A percentile compares a stretch with the other conserved stretches of the same genome.
phyloP scores from a whole-genome alignment of 495 filamentous ascomycete genomes.

The Penicillium samsonianum region DNA sequence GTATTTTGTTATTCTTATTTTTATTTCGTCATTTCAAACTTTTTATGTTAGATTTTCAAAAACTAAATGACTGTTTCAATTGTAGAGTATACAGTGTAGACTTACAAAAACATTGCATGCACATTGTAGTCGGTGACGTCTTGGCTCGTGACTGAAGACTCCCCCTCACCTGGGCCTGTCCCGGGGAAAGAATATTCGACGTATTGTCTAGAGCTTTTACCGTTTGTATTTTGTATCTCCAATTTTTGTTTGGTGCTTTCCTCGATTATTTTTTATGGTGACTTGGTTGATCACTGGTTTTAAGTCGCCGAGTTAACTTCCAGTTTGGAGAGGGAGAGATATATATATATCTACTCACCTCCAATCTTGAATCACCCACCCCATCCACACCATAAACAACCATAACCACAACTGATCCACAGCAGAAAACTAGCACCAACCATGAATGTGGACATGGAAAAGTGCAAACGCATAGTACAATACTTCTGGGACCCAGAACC shows the following conservation, averaged over 20 bases:
- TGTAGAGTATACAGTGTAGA: no score
- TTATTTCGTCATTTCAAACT: background rate
- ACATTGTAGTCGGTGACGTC: slow-evolving; percentile 8
- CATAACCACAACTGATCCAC: background rate
- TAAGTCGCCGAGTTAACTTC: background rate
- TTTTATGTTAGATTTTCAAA: background rate
- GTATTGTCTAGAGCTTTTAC: background rate
- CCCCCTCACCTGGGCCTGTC: background rate
- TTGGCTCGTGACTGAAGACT: slow-evolving; percentile 8
- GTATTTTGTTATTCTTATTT: background rate
- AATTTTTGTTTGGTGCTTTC: background rate
- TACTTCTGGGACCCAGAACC: slow-evolving; percentile 96
- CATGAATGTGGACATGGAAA: slow-evolving; percentile 63
- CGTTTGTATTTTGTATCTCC: background rate
- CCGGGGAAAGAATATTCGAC: background rate
- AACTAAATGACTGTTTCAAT: background rate
- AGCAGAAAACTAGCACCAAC: background rate
- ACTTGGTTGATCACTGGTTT: background rate
- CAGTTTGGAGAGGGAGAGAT: background rate
- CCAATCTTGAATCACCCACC: background rate
- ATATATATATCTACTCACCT: background rate
- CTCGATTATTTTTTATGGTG: background rate
- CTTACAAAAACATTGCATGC: no score
- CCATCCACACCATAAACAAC: background rate
- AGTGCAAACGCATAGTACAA: slow-evolving; percentile 81